Base-by-base conservation (phyloP, 306 rosid genomes). In the Inga laurina region DNA sequence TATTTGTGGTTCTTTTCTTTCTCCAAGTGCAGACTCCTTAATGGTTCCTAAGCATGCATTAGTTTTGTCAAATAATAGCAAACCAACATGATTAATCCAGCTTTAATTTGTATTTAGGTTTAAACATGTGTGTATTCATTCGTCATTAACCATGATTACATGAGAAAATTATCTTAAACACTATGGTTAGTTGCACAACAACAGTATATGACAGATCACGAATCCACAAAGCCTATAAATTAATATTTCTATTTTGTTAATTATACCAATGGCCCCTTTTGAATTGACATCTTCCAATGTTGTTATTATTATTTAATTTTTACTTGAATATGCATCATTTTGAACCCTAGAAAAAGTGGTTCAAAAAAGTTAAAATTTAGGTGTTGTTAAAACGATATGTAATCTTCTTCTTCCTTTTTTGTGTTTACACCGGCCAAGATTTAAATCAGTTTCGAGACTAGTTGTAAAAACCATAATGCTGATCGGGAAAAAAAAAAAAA, bases 61-160 rank as follows among this genome's bases (percentile, higher is more conserved):
- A 52, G 54, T 71, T 78, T 18, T 75, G 76, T 81, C 88, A 54
- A 87, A 87, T 84, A 79, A 82, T 56, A 72, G 57, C 51, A 76
- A 48, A 22, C 82, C 83, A 64, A 75, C 84, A 75, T 84, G 88
- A 44, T 70, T 19, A 56, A 56, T 87, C 84, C 90, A 87, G 70
- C 88, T 81, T 4, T 13, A 86, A 39, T 84, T 6, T 54, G 6
- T 54, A 72, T 84, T 82, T 82, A 72, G 24, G 61, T 82, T 81
- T 80, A 56, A 79, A 79, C 49, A 81, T 71, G 82, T 78, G 80
- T 78, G 82, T 84, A 64, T 79, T 82, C 80, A 81, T 81, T 79
- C 83, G 70, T 79, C 77, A 79, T 70, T 69, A 70, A 74, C 72
- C 70, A 81, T 84, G 85, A 87, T 86, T 77, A 70, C 81, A 56